Base-by-base conservation (phyloP, 441 rosid genomes). In the Dalechampia spathulata region DNA sequence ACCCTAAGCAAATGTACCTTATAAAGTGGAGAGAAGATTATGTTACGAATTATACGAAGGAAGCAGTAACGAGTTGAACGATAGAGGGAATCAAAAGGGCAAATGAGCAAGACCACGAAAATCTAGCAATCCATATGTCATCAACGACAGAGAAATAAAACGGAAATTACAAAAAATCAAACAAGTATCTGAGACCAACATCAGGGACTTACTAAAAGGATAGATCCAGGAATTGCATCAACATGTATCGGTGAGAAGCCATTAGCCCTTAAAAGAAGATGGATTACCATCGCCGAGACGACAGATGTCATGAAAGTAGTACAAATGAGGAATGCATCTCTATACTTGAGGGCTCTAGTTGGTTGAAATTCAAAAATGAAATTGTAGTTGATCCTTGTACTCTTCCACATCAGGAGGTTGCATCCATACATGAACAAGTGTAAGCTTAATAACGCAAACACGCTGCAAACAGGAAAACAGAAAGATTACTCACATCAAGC, bases 391-490 rank as follows among this genome's bases (percentile, higher is more conserved):
- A 94, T 83, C 70, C 98, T 80, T 4, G 89, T 82, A 13, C 43
- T 75, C 79, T 76, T 88, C 99, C 99, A 94, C 96, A 77, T 71
- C 70, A 86, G 75, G 20, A 94, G 60, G 63, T 94, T 90, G 81
- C 99, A 94, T 4, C 99, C 99, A 26, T 94, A 90, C 90, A 80
- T 76, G 58, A 94, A 94, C 85, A 94, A 72, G 76, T 94, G 99
- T 74, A 94, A 68, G 79, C 98, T 87, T 73, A 90, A 64, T 78
- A 94, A 70, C 0, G 98, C 86, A 58, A 94, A 84, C 58, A 82
- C 85, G 62, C 99, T 94, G 93, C 89, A 74, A 38, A 60, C 4
- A 30, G 8, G 4, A 4, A 30, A 30, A 3, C 34, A 30, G 8
- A 30, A 30, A 30, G 5, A 30, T 8, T 30, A 30, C 4, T n/a